These are phyloP conservation scores for Penicillium robsamsonii DNA, from an alignment of 495 filamentous ascomycete species.

Conservation along the genomic window DNA sequence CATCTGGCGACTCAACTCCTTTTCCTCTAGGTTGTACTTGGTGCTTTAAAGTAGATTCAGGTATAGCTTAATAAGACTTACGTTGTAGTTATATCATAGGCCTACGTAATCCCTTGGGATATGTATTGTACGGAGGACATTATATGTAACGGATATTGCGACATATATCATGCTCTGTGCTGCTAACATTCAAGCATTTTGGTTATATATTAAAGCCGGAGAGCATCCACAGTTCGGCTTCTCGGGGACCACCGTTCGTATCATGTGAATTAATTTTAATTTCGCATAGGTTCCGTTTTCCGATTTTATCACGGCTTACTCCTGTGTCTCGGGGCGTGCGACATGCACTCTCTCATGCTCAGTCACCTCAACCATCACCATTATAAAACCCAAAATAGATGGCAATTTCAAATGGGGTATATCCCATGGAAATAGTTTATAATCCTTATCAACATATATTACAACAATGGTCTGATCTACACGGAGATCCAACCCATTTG, in stretches of 20 bases:
- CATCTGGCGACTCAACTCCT: neutral
- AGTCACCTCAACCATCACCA: no score
- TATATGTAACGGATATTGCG: neutral
- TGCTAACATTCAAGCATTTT: neutral
- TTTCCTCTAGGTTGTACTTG: neutral
- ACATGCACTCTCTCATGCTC: no score
- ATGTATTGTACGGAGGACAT: neutral
- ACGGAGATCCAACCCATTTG: no score
- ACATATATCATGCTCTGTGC: neutral
- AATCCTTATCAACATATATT: no score
- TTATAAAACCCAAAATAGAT: no score
- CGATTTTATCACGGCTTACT: no score
- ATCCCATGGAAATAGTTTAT: no score
- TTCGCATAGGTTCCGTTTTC: no score
- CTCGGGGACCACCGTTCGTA: neutral
- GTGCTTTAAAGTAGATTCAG: neutral
- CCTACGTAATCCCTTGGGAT: neutral
- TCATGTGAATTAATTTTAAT: neutral
- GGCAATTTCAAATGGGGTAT: no score
- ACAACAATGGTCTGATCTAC: no score
- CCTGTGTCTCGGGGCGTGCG: no score
- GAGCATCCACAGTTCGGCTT: neutral
- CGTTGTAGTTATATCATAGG: neutral
- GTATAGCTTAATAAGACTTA: neutral
- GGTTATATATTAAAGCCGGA: neutral